Conservation (phyloP, 768 basidiomycete species). For the Galerina marginata region DNA sequence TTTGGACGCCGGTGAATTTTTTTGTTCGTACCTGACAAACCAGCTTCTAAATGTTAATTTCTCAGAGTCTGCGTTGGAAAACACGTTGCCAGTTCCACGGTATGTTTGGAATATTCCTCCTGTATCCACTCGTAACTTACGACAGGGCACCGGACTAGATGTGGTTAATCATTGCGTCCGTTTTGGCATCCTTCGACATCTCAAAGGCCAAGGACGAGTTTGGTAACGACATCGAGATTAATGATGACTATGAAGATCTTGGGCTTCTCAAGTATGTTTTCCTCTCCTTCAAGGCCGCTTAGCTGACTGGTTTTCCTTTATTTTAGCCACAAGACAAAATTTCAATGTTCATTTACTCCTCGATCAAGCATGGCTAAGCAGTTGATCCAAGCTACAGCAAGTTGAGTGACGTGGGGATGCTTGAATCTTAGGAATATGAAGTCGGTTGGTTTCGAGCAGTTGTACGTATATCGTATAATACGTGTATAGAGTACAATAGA, state of each 20-base stretch:
- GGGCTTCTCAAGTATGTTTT: constrained; percentile 5
- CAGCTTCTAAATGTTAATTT: not conserved
- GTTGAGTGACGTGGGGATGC: too few species aligned
- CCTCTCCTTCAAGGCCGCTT: not conserved
- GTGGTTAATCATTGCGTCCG: constrained; percentile 35
- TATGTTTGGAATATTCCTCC: not conserved
- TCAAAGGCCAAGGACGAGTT: constrained; percentile 32
- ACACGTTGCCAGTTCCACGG: constrained; percentile 17
- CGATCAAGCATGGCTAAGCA: not conserved
- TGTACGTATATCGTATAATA: too few species aligned
- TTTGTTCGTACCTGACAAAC: not conserved
- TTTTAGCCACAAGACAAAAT: not conserved
- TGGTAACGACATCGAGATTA: constrained; percentile 39
- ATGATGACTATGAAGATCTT: constrained; percentile 6
- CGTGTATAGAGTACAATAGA: too few species aligned
- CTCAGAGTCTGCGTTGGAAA: constrained; percentile 18
- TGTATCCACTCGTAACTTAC: not conserved
- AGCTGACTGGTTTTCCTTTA: not conserved
- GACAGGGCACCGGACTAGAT: constrained; percentile 22
- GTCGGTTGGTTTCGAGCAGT: too few species aligned
- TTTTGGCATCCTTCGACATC: constrained; percentile 40
- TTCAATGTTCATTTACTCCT: not conserved
- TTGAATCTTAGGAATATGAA: too few species aligned
- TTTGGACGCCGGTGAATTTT: constrained; percentile 33
- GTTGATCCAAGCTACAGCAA: not conserved